Percentiles rank a stretch among this genome's conserved stretches.
phyloP scores from a whole-genome alignment of 495 filamentous ascomycete genomes.

The Hypoxylon fuscum region DNA sequence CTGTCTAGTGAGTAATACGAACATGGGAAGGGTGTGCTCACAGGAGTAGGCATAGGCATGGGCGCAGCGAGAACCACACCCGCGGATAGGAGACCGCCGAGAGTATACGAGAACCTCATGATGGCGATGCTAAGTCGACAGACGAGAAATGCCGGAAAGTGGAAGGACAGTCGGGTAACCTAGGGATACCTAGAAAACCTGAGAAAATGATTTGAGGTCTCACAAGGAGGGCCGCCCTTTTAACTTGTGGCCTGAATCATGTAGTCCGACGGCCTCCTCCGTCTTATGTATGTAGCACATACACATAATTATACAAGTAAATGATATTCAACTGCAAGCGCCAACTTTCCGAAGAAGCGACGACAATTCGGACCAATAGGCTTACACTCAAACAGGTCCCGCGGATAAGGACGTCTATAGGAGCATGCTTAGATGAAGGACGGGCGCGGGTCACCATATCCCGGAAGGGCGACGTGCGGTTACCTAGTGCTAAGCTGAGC shows the following conservation, averaged over 20 bases:
- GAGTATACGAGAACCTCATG: constrained; percentile 37
- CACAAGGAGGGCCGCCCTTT: not conserved
- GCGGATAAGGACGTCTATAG: constrained; percentile 12
- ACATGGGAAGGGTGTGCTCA: constrained; percentile 27
- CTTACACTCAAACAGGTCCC: constrained; percentile 15
- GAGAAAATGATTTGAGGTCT: not conserved
- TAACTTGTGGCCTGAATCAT: constrained; percentile 3
- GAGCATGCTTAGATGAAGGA: constrained; percentile 4
- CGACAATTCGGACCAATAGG: constrained; percentile 12
- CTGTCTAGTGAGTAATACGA: not conserved
- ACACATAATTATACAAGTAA: not conserved
- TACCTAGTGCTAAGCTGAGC: constrained; percentile 34
- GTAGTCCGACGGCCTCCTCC: constrained; percentile 4
- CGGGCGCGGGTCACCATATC: not conserved
- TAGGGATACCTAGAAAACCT: constrained; percentile 16
- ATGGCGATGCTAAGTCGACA: constrained; percentile 5
- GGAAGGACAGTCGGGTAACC: not conserved
- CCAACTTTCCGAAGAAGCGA: constrained; percentile 14
- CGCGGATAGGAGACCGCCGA: constrained; percentile 38
- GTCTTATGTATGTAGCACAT: not conserved
- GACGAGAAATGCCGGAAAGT: not conserved
- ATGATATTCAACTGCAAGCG: constrained; percentile 13
- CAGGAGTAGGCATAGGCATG: constrained; percentile 45
- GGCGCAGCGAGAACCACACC: constrained; percentile 41
- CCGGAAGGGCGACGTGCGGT: constrained; percentile 13